Evolutionary conservation across 1,284 basidiomycete genomes (phyloP), one percentile per base, ranked within the genome.

Genomic region (Ganoderma lingzhi): DNA sequence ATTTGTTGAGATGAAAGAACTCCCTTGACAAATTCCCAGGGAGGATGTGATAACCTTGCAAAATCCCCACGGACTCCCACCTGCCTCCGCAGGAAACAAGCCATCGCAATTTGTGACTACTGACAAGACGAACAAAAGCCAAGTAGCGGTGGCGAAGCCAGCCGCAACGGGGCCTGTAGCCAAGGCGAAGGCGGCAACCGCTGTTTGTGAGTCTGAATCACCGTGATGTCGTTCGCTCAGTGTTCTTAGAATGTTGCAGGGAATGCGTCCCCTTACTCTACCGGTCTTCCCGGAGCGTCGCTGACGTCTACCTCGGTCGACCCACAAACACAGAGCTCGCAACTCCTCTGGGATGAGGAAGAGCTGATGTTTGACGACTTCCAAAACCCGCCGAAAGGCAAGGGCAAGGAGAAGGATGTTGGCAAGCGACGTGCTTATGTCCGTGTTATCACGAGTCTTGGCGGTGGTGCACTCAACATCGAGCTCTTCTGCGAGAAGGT

Each of bases 281-380:
- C 88, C 42, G 97, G 97, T n/a, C 85, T 93, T 59, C 89, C 95
- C 1, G 96, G 97, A 37, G 97, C 97, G 2, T 96, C 96, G 1
- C 83, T 99, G 62, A 99, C 98, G 0, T 96, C 95, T 3, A 98
- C 97, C 0, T 92, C 95, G 1, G 87, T 97, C 58, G 94, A 95
- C 73, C 93, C 96, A 6, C 89, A 92, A 66, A 91, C 91, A 6
- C 85, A 85, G 61, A 91, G 88, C 63, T 92, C 97, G 64, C 91
- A 94, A 70, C 88, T 97, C 3, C 83, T 97, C 32, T 96, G 96
- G 88, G 96, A 98, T 79, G 96, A 97, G 90, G 93, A 95, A 80
- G 95, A 97, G 81, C 84, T 96, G 39, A 96, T 97, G 96, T 97
- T 96, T 75, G 95, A 96, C 78, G 93, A 94, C 48, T 89, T 97